Evolutionary conservation across 2,329 filamentous ascomycete genomes (phyloP).

Genomic region (Penicillium expansum): DNA sequence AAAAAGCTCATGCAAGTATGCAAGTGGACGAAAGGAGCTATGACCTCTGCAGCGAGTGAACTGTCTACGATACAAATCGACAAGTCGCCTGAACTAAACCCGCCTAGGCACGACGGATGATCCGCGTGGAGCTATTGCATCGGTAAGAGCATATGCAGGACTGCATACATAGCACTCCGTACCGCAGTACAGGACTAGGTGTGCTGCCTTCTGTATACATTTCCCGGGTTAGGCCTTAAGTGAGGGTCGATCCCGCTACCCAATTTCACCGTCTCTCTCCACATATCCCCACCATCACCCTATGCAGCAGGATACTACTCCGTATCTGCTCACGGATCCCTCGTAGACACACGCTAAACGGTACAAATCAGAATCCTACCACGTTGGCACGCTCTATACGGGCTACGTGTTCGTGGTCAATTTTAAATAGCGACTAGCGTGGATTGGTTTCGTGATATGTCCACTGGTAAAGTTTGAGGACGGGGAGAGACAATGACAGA

Average conservation of each 20-base stretch:
- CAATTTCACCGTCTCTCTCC: constrained; percentile 4
- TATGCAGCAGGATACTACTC: neutral
- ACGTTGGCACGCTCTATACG: constrained; percentile 2
- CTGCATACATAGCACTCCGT: neutral
- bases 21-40: constrained; percentile 1
- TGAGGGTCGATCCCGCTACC: constrained; percentile 9
- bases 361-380: constrained; percentile 6
- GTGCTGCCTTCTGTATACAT: neutral
- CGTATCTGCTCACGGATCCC: neutral
- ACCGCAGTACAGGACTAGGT: neutral
- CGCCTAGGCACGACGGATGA: constrained; percentile 10
- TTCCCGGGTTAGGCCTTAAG: constrained; percentile 3
- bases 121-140: constrained; percentile 15
- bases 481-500: neutral
- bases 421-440: constrained; percentile 8
- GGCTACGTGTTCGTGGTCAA: constrained; percentile 18
- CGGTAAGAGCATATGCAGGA: neutral
- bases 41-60: constrained; percentile 7
- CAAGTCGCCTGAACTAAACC: constrained; percentile 18
- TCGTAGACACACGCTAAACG: neutral
- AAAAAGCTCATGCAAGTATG: neutral
- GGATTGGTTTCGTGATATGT: constrained; percentile 8
- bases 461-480: neutral
- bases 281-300: neutral
- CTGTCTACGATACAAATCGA: constrained; percentile 10